phyloP scores from a whole-genome alignment of 805 yeast genomes.

The Starmerella tilneyi region DNA sequence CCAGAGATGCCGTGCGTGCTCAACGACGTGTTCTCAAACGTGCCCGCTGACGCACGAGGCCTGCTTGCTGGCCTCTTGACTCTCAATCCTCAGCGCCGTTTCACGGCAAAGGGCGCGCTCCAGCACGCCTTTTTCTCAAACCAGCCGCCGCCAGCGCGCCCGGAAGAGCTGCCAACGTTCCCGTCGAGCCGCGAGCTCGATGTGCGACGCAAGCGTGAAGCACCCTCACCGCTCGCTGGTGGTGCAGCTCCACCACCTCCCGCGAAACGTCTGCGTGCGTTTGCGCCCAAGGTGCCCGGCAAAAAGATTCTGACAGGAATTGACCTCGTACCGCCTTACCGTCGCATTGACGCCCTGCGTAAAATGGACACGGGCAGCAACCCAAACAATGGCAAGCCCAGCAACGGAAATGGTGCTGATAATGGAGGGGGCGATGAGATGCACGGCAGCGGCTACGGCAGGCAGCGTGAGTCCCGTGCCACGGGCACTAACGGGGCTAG shows the following conservation, averaged over 20 bases:
- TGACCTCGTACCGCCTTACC: constrained; percentile 26
- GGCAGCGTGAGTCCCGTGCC: constrained; percentile 4
- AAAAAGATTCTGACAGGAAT: constrained; percentile 18
- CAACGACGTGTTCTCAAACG: constrained; percentile 33
- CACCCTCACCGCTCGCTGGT: constrained; percentile 13
- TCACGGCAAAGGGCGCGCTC: constrained; percentile 71
- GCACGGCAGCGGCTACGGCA: not conserved
- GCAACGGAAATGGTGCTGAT: not conserved
- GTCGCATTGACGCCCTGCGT: constrained; percentile 15
- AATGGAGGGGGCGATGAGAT: not conserved
- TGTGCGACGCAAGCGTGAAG: constrained; percentile 24
- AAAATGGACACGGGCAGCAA: constrained; percentile 1
- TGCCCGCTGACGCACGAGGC: constrained; percentile 24
- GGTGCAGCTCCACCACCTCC: constrained; percentile 29
- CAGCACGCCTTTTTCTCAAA: constrained; percentile 56
- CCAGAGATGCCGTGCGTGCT: constrained; percentile 31
- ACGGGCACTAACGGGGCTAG: not conserved
- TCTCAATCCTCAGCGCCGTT: constrained; percentile 61
- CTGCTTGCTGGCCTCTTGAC: constrained; percentile 52
- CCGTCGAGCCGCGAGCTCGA: constrained; percentile 89
- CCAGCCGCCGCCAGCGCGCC: constrained; percentile 54
- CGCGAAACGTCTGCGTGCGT: constrained; percentile 17
- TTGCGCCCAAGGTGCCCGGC: constrained; percentile 22
- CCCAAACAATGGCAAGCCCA: not conserved
- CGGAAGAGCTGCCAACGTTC: constrained; percentile 51